Percentiles rank a stretch among this genome's conserved stretches.
These are phyloP conservation scores for Tylopilus vinaceipallidus DNA, from an alignment of 768 basidiomycete species.

Conservation along the genomic window DNA sequence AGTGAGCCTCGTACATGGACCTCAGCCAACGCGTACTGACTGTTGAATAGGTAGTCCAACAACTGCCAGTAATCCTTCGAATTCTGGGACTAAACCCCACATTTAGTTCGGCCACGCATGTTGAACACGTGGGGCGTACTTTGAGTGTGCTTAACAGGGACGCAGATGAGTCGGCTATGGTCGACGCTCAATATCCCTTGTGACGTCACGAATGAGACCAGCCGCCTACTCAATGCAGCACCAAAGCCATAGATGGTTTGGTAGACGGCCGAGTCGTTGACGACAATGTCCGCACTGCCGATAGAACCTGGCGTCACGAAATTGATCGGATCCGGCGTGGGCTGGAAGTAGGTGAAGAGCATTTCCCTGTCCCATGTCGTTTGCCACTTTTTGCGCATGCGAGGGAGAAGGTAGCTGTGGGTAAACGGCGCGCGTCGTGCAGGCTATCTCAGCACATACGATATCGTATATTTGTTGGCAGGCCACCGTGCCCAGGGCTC, in stretches of 20 bases:
- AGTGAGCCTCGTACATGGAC: neutral
- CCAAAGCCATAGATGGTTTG: conserved; percentile 71
- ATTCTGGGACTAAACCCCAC: conserved; percentile 44
- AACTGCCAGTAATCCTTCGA: conserved; percentile 56
- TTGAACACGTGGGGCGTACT: conserved; percentile 34
- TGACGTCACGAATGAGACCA: neutral
- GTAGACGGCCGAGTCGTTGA: conserved; percentile 53
- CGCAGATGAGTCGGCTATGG: conserved; percentile 69
- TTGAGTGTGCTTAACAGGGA: conserved; percentile 60
- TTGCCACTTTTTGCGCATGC: conserved; percentile 60
- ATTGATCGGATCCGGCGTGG: conserved; percentile 30
- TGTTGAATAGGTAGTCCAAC: conserved; percentile 56
- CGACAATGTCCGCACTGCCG: conserved; percentile 59
- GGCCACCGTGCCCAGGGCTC: conserved; percentile 23
- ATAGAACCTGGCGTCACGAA: conserved; percentile 47
- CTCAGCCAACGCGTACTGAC: conserved; percentile 8
- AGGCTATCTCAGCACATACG: conserved; percentile 31
- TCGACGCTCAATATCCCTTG: conserved; percentile 1
- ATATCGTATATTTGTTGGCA: conserved; percentile 57
- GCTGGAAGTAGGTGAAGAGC: conserved; percentile 32
- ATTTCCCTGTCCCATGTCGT: conserved; percentile 38
- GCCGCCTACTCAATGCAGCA: conserved; percentile 53
- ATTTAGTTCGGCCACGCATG: conserved; percentile 5
- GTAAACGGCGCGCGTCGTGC: neutral
- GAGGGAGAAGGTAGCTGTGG: neutral